A percentile compares a stretch with the other conserved stretches of the same genome.
These are phyloP conservation scores for Talaromyces sp. DNA, from an alignment of 2,329 filamentous ascomycete genomes.

Conservation along the genomic window DNA sequence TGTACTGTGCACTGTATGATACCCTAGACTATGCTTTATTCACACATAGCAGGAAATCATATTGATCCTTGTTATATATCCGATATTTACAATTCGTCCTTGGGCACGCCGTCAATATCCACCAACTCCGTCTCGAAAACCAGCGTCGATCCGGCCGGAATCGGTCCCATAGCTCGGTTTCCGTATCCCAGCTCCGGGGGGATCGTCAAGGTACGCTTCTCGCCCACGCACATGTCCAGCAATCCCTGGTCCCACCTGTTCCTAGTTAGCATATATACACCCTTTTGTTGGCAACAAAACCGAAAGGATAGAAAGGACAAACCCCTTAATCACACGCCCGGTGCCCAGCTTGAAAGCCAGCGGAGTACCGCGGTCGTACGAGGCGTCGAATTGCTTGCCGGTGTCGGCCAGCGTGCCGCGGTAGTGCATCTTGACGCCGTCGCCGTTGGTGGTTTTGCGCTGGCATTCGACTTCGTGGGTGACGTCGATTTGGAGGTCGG, in stretches of 20 bases:
- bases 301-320: slow-evolving; percentile 29
- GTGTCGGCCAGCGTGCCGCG: slow-evolving; percentile 69
- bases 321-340: slow-evolving; percentile 87
- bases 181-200: slow-evolving; percentile 86
- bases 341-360: slow-evolving; percentile 74
- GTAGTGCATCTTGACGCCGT: slow-evolving; percentile 84
- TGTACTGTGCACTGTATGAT: not conserved
- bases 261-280: slow-evolving; percentile 16
- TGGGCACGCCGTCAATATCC: slow-evolving; percentile 68
- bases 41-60: not conserved
- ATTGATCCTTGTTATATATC: not conserved
- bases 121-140: slow-evolving; percentile 92
- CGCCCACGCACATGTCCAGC: slow-evolving; percentile 90
- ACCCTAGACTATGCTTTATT: not conserved
- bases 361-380: slow-evolving; percentile 71
- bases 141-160: slow-evolving; percentile 75
- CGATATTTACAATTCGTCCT: slow-evolving; percentile 38
- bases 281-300: not conserved
- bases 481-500: slow-evolving; percentile 68
- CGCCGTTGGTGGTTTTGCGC: slow-evolving; percentile 70
- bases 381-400: slow-evolving; percentile 78
- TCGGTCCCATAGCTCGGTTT: slow-evolving; percentile 68
- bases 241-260: slow-evolving; percentile 83
- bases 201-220: slow-evolving; percentile 85
- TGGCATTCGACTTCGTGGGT: slow-evolving; percentile 71